phyloP scores from a whole-genome alignment of 495 filamentous ascomycete genomes.

The Penicillium lividum region DNA sequence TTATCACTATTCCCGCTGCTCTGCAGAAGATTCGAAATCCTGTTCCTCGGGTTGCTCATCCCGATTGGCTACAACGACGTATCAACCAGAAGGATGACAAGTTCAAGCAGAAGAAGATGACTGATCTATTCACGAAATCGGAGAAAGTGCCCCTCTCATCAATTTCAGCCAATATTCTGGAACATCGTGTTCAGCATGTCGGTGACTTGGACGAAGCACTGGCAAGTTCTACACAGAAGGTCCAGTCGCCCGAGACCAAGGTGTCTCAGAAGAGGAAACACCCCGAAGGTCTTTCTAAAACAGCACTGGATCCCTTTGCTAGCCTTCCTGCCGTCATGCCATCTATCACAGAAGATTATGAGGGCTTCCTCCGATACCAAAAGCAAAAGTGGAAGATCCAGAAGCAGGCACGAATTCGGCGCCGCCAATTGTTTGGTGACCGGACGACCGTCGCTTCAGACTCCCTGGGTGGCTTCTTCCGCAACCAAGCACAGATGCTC shows the following conservation, averaged over 20 bases:
- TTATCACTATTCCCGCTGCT: conserved; percentile 97
- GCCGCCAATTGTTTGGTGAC: conserved; percentile 92
- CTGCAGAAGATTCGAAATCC: conserved; percentile 94
- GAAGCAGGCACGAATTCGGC: conserved; percentile 82
- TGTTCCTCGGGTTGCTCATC: conserved; percentile 88
- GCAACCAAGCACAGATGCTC: conserved; percentile 84
- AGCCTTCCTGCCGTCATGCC: conserved; percentile 86
- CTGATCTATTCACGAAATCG: conserved; percentile 83
- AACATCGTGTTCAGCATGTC: conserved; percentile 53
- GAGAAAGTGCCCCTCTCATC: conserved; percentile 73
- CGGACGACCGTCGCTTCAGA: conserved; percentile 65
- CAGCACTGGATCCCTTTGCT: conserved; percentile 76
- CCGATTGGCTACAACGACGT: conserved; percentile 91
- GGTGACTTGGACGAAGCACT: conserved; percentile 90
- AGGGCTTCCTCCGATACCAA: conserved; percentile 88
- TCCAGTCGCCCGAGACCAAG: conserved; percentile 63
- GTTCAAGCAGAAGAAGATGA: conserved; percentile 98
- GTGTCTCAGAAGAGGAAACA: conserved; percentile 82
- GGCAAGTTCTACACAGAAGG: conserved; percentile 62
- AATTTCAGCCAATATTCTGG: conserved; percentile 66
- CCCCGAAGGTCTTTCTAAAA: conserved; percentile 61
- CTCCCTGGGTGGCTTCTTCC: conserved; percentile 82
- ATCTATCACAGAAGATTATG: conserved; percentile 80
- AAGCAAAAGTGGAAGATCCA: conserved; percentile 99
- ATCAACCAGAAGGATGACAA: conserved; percentile 95